A percentile compares a stretch with the other conserved stretches of the same genome.
Conservation (phyloP, 176 grass and related monocot species). For the Eleusine coracana region DNA sequence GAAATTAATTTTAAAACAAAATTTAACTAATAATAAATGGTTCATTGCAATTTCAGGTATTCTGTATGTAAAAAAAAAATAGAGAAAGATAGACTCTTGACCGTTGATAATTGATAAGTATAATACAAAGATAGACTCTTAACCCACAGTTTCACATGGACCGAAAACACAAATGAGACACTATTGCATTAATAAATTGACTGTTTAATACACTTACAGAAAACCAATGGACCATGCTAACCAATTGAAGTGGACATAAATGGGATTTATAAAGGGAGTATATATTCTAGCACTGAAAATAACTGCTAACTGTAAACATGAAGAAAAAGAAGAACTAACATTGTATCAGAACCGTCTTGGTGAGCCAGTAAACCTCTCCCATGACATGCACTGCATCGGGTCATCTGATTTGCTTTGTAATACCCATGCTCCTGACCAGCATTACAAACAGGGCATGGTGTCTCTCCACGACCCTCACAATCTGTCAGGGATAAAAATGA, state of each 20-base stretch:
- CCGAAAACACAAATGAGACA: neutral
- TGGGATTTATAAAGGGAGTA: neutral
- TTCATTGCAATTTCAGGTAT: neutral
- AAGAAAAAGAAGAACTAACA: conserved; percentile 52
- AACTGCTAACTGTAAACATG: conserved; percentile 13
- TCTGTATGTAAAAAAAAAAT: neutral
- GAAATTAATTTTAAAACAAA: neutral
- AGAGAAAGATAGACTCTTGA: neutral
- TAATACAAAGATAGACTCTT: neutral
- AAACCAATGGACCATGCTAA: conserved; percentile 4
- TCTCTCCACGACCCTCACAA: conserved; percentile 68
- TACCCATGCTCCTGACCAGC: conserved; percentile 53
- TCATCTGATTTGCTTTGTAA: conserved; percentile 88
- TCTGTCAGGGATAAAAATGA: conserved; percentile 46
- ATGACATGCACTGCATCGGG: conserved; percentile 64
- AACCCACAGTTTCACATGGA: neutral
- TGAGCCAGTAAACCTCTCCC: conserved; percentile 81
- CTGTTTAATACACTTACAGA: neutral
- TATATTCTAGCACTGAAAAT: neutral
- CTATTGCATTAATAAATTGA: neutral
- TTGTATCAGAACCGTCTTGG: conserved; percentile 88
- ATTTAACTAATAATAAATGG: neutral
- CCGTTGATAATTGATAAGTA: neutral
- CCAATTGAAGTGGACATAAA: neutral
- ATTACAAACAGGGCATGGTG: conserved; percentile 73